Evolutionary conservation across 176 grass and related monocot species (phyloP).

Genomic region (Avena sativa): DNA sequence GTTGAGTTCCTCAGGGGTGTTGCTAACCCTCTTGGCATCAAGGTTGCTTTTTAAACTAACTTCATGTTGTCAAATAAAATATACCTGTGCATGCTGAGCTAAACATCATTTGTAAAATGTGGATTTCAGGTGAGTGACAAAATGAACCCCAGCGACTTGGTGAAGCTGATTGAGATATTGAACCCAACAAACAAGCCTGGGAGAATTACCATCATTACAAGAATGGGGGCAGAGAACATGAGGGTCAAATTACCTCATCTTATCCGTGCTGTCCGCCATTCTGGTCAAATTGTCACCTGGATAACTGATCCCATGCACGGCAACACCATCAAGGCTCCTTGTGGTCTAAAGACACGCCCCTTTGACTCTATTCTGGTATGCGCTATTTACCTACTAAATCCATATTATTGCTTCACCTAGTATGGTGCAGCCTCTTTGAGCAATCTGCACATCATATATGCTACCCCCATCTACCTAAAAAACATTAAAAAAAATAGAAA

Average conservation of each 20-base stretch:
- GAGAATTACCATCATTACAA: constrained; percentile 87
- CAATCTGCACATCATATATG: constrained; percentile 7
- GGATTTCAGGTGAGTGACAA: constrained; percentile 84
- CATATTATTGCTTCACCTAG: not conserved
- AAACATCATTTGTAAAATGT: constrained; percentile 15
- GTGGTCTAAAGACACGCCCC: constrained; percentile 92
- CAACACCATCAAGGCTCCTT: constrained; percentile 92
- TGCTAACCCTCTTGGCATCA: constrained; percentile 89
- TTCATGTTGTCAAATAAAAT: not conserved
- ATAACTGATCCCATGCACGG: constrained; percentile 93
- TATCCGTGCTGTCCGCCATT: constrained; percentile 66
- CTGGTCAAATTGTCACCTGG: constrained; percentile 90
- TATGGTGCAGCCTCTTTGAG: not conserved
- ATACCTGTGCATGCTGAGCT: not conserved
- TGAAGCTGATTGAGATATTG: constrained; percentile 90
- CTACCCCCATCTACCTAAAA: not conserved
- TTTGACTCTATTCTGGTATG: constrained; percentile 88
- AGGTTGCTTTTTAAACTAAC: constrained; percentile 48
- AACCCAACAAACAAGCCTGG: constrained; percentile 89
- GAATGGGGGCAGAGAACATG: constrained; percentile 94
- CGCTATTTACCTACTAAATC: too few relatives aligned
- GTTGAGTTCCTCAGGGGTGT: constrained; percentile 91
- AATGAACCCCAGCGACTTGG: constrained; percentile 79
- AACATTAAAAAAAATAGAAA: not conserved
- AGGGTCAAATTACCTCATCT: constrained; percentile 90